Base-by-base conservation (phyloP, 495 filamentous ascomycete species). In the Gamarada debralockiae region DNA sequence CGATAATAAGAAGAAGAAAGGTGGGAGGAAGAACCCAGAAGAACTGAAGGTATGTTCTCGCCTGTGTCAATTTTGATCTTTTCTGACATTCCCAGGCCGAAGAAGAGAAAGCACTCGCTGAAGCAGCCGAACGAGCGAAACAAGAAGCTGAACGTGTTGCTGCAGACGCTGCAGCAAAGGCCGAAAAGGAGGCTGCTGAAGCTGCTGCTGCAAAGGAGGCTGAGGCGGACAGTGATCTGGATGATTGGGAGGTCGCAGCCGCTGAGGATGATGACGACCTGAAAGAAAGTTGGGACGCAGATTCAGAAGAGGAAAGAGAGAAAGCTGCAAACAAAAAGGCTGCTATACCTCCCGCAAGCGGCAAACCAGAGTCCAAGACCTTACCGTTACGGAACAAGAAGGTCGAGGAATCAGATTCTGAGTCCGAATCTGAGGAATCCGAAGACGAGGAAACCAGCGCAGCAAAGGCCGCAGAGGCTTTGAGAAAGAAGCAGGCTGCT, bases 211-310 rank as follows among this genome's bases (percentile, higher is more conserved):
- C 64, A 12, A 77, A 81, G 52, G 78, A 83, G 36, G 71, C 70
- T 9, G 72, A 80, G 50, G 18, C 4, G 12, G 74, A 76, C 23
- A 77, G 78, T 12, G 84, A 84, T 48, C 65, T 80, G 21, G 92
- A 95, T 39, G 90, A 95, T 61, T 96, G 92, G 93, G 91, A 97
- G 68, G 79, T 82, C 43, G 86, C 87, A 42, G 89, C 85, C 23
- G 90, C 89, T 41, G 82, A 85, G 14, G 81, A 81, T 24, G 83
- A 66, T 17, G 72, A 87, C 6, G 82, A 87, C 50, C 76, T 95
- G 43, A 97, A 96, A 65, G 93, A 96, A 50, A 92, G 86, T 70
- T 97, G 92, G 92, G 93, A 97, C 66, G 90, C 89, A 48, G 80
- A 85, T 25, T 83, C 83, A 0, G 92, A 88, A 3, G 90, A 92